phyloP scores from a whole-genome alignment of 495 filamentous ascomycete species.

The Penicillium paxilli region DNA sequence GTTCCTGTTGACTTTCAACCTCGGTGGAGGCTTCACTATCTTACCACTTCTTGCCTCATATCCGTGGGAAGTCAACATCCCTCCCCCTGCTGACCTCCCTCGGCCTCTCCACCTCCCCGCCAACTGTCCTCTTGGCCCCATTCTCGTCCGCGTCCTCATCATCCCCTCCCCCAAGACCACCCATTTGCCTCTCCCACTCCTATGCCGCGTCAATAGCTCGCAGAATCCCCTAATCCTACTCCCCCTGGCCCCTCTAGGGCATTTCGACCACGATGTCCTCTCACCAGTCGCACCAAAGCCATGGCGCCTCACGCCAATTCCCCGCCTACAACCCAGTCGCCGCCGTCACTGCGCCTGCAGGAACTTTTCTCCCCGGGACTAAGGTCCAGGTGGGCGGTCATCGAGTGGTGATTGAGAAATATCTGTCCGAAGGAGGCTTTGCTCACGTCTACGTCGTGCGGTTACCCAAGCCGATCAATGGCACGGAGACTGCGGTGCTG shows the following conservation, averaged over 20 bases:
- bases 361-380: constrained; percentile 89
- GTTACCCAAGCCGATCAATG: constrained; percentile 73
- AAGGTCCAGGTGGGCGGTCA: constrained; percentile 94
- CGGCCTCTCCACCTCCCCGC: constrained; percentile 22
- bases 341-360: constrained; percentile 63
- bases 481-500: constrained; percentile 82
- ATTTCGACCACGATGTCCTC: constrained; percentile 36
- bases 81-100: constrained; percentile 6
- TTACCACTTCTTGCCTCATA: constrained; percentile 1
- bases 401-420: constrained; percentile 94
- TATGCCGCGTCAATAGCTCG: constrained; percentile 30
- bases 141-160: constrained; percentile 8
- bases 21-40: constrained; percentile 1
- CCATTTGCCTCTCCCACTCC: constrained; percentile 18
- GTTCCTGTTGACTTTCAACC: not conserved
- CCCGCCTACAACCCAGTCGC: constrained; percentile 41
- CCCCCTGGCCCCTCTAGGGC: constrained; percentile 29
- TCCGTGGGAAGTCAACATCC: constrained; percentile 20
- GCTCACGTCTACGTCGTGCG: constrained; percentile 97
- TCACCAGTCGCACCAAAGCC: constrained; percentile 31
- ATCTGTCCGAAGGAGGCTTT: constrained; percentile 97
- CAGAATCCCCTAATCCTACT: not conserved
- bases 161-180: too few relatives aligned
- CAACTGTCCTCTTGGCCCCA: constrained; percentile 28
- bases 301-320: constrained; percentile 33